phyloP scores from a whole-genome alignment of 2,329 filamentous ascomycete genomes.

The Ophiocordyceps camponoti-saundersi region DNA sequence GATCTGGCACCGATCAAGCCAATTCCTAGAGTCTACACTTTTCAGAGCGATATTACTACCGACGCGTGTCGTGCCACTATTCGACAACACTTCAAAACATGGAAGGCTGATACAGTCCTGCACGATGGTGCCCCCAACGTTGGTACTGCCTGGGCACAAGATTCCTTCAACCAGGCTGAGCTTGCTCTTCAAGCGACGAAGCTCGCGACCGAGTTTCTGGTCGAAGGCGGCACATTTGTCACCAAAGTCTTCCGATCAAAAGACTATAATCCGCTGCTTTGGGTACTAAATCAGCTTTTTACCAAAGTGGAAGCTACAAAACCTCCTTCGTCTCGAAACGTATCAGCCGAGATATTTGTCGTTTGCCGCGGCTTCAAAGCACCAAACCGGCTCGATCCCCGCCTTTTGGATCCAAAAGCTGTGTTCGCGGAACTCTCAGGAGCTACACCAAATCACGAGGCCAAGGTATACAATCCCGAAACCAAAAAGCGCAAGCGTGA shows the following conservation, averaged over 20 bases:
- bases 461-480: slow-evolving; percentile 95
- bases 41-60: slow-evolving; percentile 95
- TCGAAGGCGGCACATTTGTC: slow-evolving; percentile 80
- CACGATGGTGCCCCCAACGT: slow-evolving; percentile 98
- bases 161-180: slow-evolving; percentile 95
- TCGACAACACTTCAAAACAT: slow-evolving; percentile 76
- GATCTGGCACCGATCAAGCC: slow-evolving; percentile 92
- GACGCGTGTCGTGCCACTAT: slow-evolving; percentile 90
- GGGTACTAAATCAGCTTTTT: slow-evolving; percentile 97
- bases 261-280: slow-evolving; percentile 88
- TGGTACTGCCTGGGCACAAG: slow-evolving; percentile 93
- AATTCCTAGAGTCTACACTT: slow-evolving; percentile 84
- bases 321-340: slow-evolving; percentile 85
- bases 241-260: slow-evolving; percentile 97
- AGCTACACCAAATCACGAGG: slow-evolving; percentile 83
- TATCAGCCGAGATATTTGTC: slow-evolving; percentile 96
- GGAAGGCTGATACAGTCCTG: slow-evolving; percentile 89
- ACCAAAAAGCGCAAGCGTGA: slow-evolving; percentile 95
- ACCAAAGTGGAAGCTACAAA: slow-evolving; percentile 92
- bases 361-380: slow-evolving; percentile 93
- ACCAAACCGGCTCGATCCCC: slow-evolving; percentile 81
- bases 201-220: slow-evolving; percentile 82
- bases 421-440: slow-evolving; percentile 89
- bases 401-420: slow-evolving; percentile 73
- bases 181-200: slow-evolving; percentile 81